phyloP scores from a whole-genome alignment of 306 rosid species.

The Parietaria judaica region DNA sequence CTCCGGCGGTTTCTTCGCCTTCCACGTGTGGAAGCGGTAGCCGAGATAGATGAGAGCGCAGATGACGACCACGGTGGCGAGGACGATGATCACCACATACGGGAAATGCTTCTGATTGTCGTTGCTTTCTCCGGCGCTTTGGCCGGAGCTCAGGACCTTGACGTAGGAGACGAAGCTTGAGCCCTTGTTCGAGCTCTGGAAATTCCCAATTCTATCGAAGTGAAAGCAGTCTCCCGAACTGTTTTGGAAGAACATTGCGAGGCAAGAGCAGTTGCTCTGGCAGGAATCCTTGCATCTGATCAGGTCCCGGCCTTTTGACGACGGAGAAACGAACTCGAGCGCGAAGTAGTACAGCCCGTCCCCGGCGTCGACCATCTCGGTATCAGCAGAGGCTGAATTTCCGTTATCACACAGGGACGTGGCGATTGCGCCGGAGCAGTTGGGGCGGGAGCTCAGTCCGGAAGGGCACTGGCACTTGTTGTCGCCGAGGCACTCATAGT shows the following conservation, averaged over 20 bases:
- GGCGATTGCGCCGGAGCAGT: conserved; percentile 50
- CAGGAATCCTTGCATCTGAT: conserved; percentile 56
- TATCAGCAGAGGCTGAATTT: conserved; percentile 8
- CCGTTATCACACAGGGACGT: conserved; percentile 38
- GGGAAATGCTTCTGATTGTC: conserved; percentile 31
- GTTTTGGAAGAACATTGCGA: conserved; percentile 66
- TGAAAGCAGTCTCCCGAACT: conserved; percentile 63
- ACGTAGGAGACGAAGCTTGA: conserved; percentile 59
- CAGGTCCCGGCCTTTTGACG: conserved; percentile 43
- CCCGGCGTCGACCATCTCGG: conserved; percentile 42
- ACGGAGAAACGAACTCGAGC: conserved; percentile 45
- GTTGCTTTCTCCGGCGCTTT: conserved; percentile 16
- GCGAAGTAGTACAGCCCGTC: conserved; percentile 58
- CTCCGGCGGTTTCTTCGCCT: conserved; percentile 28
- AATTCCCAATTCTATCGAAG: conserved; percentile 71
- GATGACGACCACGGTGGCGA: conserved; percentile 41
- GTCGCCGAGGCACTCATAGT: conserved; percentile 37
- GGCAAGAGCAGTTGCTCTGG: conserved; percentile 63
- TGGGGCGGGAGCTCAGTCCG: conserved; percentile 42
- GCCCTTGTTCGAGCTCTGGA: conserved; percentile 32
- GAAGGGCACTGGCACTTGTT: conserved; percentile 68
- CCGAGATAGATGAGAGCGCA: conserved; percentile 39
- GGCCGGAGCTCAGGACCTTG: conserved; percentile 40
- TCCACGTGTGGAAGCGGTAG: conserved; percentile 36
- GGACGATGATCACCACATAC: conserved; percentile 43